Evolutionary conservation across 495 filamentous ascomycete genomes (phyloP), one percentile per base, ranked within the genome.

Genomic region (Xylaria palmicola): DNA sequence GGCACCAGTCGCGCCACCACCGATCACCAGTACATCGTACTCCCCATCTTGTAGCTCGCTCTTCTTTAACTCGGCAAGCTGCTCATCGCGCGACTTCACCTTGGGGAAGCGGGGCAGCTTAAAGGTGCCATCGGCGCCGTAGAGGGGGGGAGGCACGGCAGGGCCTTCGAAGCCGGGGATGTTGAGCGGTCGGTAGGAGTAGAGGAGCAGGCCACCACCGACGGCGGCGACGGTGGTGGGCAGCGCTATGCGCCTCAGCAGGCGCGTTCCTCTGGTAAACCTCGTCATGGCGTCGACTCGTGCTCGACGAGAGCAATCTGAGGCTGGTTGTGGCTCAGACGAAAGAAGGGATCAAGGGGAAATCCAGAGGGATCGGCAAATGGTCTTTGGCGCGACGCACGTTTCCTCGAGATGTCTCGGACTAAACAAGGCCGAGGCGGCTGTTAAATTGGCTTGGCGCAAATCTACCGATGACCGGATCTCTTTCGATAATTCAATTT

Each of bases 11-110:
- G 94, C 94, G 56, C 94, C 94, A 57, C 85, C 93, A 50, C 94
- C 94, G 71, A 98, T 95, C 34, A 98, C 81, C 47, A 98, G 74
- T 55, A 98, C 77, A 73, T 98, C 94, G 74, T 98, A 98, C 34
- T 81, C 78, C 34, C 79, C 76, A 6, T 77, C 76, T 17, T 70
- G 61, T 30, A 48, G 52, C 20, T 66, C 68, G 58, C 81, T 75
- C 70, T 75, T 76, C 67, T 81, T 81, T 55, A 89, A 70, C 48
- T 84, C 82, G 66, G 74, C 77, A 59, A 90, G 84, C 74, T 88
- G 86, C 69, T 87, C 85, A 24, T 79, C 76, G 54, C 92, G 83
- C 22, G 81, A 82, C 73, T 93, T 94, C 58, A 92, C 83, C 17
- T 75, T 74, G 7, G 92, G 92, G 70, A 97, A 97, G 39, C 86